Conservation (phyloP, 176 grass and related monocot genomes). For the Triticum turgidum region DNA sequence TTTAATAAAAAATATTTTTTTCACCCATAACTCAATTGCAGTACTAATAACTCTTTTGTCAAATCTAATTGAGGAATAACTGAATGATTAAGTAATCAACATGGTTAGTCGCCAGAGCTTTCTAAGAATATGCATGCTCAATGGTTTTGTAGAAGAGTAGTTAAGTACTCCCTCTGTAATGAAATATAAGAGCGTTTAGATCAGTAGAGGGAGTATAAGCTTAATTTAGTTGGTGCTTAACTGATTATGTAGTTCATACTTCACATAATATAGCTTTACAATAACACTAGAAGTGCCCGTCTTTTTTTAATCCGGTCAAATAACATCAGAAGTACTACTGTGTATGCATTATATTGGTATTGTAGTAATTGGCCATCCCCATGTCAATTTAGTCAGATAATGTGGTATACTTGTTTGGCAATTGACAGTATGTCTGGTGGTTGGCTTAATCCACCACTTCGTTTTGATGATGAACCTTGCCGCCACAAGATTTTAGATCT, state of each 20-base stretch:
- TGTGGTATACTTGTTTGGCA: constrained; percentile 11
- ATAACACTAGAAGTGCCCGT: background rate
- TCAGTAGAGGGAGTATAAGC: background rate
- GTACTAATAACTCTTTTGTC: background rate
- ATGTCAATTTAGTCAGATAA: constrained; percentile 28
- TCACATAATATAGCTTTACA: background rate
- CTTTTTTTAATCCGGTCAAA: background rate
- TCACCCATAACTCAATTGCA: background rate
- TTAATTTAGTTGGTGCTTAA: background rate
- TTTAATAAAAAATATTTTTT: background rate
- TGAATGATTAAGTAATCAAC: background rate
- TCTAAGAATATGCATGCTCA: background rate
- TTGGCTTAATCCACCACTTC: constrained; percentile 85
- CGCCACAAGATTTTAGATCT: constrained; percentile 93
- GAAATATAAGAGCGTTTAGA: too few relatives aligned
- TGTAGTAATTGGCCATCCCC: background rate
- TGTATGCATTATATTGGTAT: background rate
- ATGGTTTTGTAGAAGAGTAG: background rate
- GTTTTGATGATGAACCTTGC: constrained; percentile 81
- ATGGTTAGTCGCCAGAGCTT: background rate
- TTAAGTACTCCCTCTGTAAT: background rate
- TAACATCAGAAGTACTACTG: background rate
- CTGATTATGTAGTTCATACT: background rate
- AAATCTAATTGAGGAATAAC: constrained; percentile 16
- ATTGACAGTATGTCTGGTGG: constrained; percentile 65